A percentile compares a stretch with the other conserved stretches of the same genome.
These are phyloP conservation scores for Fusarium foetens DNA, from an alignment of 2,329 filamentous ascomycete species.

Conservation along the genomic window DNA sequence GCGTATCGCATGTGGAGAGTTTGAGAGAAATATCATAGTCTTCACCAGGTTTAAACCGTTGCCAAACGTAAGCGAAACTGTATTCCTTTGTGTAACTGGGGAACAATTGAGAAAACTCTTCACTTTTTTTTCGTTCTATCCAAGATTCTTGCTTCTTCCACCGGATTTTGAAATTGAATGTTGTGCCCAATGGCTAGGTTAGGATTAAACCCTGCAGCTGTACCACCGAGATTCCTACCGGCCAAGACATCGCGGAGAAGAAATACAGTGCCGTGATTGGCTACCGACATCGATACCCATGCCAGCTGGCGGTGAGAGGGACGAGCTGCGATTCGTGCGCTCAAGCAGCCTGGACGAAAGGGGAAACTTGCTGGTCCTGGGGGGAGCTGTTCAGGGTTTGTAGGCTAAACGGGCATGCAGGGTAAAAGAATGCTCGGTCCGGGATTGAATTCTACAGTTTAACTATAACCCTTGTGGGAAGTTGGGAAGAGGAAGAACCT, in stretches of 20 bases:
- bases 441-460: conserved; percentile 1
- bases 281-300: conserved; percentile 33
- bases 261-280: conserved; percentile 25
- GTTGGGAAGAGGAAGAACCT: conserved; percentile 12
- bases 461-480: not conserved
- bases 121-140: not conserved
- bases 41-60: conserved; percentile 2
- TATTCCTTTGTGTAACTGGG: not conserved
- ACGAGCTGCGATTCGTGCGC: conserved; percentile 25
- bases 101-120: conserved; percentile 1
- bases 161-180: conserved; percentile 29
- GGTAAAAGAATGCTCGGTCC: conserved; percentile 19
- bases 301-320: conserved; percentile 31
- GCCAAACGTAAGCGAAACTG: conserved; percentile 7
- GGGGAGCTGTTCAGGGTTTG: conserved; percentile 11
- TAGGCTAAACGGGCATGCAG: conserved; percentile 32
- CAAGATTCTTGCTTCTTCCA: conserved; percentile 28
- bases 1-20: conserved; percentile 8
- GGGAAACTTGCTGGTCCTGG: conserved; percentile 15
- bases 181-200: conserved; percentile 7
- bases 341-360: conserved; percentile 26
- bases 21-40: conserved; percentile 6
- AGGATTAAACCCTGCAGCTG: conserved; percentile 27
- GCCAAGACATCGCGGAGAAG: conserved; percentile 34
- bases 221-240: conserved; percentile 21